Percentiles rank a stretch among this genome's conserved stretches.
phyloP scores from a whole-genome alignment of 2,329 filamentous ascomycete species.

The Orbilia blumenaviensis region DNA sequence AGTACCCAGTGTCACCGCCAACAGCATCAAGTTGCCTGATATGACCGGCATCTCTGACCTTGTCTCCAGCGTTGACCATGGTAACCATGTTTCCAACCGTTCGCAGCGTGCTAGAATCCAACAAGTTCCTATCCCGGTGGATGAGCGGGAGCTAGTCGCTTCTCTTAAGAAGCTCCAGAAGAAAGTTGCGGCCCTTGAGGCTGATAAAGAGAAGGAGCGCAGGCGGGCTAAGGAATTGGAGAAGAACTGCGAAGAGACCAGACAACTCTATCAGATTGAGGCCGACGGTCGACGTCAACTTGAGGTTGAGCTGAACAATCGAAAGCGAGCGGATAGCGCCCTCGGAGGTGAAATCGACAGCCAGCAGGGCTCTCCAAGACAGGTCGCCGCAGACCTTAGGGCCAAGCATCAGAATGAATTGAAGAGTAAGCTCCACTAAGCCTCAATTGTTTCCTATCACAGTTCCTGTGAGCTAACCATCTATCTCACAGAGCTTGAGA shows the following conservation, averaged over 20 bases:
- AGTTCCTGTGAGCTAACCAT: conserved; percentile 12
- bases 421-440: conserved; percentile 56
- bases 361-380: conserved; percentile 47
- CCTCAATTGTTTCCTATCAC: too few relatives aligned
- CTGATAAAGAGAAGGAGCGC: conserved; percentile 54
- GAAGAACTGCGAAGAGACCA: conserved; percentile 54
- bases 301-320: conserved; percentile 53
- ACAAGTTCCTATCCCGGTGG: conserved; percentile 57
- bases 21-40: conserved; percentile 48
- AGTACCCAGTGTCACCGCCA: conserved; percentile 29
- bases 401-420: conserved; percentile 55
- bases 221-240: conserved; percentile 55
- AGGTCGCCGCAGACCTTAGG: conserved; percentile 54
- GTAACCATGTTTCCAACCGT: conserved; percentile 20
- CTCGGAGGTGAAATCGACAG: conserved; percentile 56
- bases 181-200: conserved; percentile 56
- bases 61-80: conserved; percentile 49
- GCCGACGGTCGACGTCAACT: conserved; percentile 52
- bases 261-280: conserved; percentile 55
- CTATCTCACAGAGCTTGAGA: conserved; percentile 54
- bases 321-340: conserved; percentile 54
- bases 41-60: conserved; percentile 53
- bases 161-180: conserved; percentile 57
- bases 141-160: conserved; percentile 56
- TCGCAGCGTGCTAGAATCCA: conserved; percentile 55